Evolutionary conservation across 441 rosid species (phyloP).

Genomic region (Geranium incanum): DNA sequence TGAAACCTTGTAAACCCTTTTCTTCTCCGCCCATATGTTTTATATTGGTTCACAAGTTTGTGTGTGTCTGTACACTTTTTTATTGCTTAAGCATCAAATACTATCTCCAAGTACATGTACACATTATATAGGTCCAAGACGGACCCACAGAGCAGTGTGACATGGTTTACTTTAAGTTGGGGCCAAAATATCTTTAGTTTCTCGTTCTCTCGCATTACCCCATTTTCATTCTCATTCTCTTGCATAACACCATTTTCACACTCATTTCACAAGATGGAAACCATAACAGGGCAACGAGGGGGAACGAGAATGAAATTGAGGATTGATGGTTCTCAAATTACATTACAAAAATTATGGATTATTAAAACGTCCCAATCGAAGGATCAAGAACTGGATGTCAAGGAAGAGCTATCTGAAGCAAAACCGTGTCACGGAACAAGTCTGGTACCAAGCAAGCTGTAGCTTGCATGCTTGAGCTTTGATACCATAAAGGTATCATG

Average conservation of each 20-base stretch:
- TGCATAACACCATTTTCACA: no score
- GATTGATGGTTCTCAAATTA: no score
- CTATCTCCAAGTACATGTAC: not conserved
- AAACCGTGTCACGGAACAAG: no score
- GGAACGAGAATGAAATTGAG: no score
- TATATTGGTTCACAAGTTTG: not conserved
- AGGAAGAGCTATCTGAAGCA: not conserved
- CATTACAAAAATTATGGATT: no score
- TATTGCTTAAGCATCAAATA: not conserved
- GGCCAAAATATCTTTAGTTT: not conserved
- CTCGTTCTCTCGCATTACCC: no score
- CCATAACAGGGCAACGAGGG: no score
- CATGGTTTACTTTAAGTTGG: not conserved
- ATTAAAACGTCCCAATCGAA: not conserved
- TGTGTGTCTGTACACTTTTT: not conserved
- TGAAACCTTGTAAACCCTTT: not conserved
- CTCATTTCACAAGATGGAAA: no score
- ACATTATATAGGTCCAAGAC: not conserved
- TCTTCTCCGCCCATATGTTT: not conserved
- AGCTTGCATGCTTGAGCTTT: no score
- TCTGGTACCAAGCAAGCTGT: not conserved
- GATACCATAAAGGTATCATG: not conserved
- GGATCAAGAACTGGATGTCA: not conserved
- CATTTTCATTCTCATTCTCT: no score
- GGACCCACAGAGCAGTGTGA: not conserved